Percentiles rank a stretch among this genome's conserved stretches.
These are phyloP conservation scores for Colletotrichum musae DNA, from an alignment of 2,329 filamentous ascomycete genomes.

Conservation along the genomic window DNA sequence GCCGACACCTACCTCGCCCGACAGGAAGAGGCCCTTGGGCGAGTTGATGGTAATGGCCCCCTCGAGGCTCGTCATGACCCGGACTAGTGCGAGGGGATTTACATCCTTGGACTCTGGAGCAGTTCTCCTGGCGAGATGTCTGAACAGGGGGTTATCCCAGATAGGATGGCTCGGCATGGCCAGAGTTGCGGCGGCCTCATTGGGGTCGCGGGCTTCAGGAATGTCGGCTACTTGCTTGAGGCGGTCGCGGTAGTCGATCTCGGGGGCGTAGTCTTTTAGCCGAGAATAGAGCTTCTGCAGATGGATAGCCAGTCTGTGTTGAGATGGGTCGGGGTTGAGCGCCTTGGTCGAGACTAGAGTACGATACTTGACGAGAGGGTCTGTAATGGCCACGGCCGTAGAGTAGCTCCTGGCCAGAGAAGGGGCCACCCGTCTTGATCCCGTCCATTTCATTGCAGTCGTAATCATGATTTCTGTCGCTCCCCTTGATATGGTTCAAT, in stretches of 20 bases:
- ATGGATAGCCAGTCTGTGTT: conserved; percentile 81
- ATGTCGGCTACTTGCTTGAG: conserved; percentile 72
- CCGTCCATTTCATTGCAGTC: conserved; percentile 43
- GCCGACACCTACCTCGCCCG: conserved; percentile 86
- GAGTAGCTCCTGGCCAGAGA: conserved; percentile 48
- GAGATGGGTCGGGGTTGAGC: conserved; percentile 78
- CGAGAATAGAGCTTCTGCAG: conserved; percentile 82
- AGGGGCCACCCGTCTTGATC: conserved; percentile 7
- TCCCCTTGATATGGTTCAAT: no score
- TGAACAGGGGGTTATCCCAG: conserved; percentile 71
- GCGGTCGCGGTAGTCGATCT: conserved; percentile 76
- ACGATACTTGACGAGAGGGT: conserved; percentile 83
- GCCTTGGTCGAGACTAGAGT: conserved; percentile 76
- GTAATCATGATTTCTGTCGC: conserved; percentile 19
- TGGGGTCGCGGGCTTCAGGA: conserved; percentile 50
- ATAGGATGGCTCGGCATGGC: conserved; percentile 69
- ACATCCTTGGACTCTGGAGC: conserved; percentile 69
- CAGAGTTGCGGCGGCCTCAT: conserved; percentile 54
- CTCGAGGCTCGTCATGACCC: conserved; percentile 79
- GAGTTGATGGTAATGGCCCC: conserved; percentile 80
- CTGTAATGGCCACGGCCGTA: conserved; percentile 73
- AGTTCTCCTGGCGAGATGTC: conserved; percentile 67
- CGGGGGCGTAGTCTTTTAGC: conserved; percentile 84
- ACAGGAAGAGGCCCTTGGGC: conserved; percentile 81
- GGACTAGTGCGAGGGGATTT: conserved; percentile 71